A percentile compares a stretch with the other conserved stretches of the same genome.
phyloP scores from a whole-genome alignment of 2,329 filamentous ascomycete genomes.

The Verticillium klebahnii region DNA sequence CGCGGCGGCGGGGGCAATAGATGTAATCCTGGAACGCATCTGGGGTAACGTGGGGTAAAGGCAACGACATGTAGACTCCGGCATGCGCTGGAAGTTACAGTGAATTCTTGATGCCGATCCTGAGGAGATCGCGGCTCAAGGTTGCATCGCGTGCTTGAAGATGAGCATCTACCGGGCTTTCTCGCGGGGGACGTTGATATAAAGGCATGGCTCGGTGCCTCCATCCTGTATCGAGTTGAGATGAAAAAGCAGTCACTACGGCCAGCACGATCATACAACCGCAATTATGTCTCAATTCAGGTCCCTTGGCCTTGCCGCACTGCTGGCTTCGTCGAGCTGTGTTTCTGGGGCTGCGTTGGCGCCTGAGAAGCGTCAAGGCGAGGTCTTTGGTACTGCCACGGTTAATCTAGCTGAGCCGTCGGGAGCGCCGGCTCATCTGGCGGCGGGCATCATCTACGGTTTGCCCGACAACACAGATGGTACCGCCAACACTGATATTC shows the following conservation, averaged over 20 bases:
- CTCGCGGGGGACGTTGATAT: neutral
- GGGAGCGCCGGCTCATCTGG: neutral
- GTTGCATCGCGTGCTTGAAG: too few relatives aligned
- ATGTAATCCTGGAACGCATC: neutral
- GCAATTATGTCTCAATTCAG: neutral
- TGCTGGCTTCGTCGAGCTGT: neutral
- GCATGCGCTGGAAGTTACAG: too few relatives aligned
- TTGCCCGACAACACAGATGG: conserved; percentile 8
- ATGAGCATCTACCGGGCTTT: too few relatives aligned
- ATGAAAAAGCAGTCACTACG: neutral
- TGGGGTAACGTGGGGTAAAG: neutral
- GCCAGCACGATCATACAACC: neutral
- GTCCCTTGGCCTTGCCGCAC: neutral
- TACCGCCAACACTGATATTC: conserved; percentile 6
- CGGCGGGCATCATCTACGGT: conserved; percentile 11
- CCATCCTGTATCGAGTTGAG: neutral
- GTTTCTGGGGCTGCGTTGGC: neutral
- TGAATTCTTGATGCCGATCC: too few relatives aligned
- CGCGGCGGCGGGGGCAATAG: neutral
- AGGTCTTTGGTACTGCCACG: neutral
- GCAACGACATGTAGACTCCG: too few relatives aligned
- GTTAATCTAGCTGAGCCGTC: neutral
- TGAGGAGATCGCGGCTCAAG: too few relatives aligned
- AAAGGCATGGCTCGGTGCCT: neutral
- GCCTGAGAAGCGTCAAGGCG: neutral